Evolutionary conservation across 1,284 basidiomycete species (phyloP).

Genomic region (Porogramme epimiltina): DNA sequence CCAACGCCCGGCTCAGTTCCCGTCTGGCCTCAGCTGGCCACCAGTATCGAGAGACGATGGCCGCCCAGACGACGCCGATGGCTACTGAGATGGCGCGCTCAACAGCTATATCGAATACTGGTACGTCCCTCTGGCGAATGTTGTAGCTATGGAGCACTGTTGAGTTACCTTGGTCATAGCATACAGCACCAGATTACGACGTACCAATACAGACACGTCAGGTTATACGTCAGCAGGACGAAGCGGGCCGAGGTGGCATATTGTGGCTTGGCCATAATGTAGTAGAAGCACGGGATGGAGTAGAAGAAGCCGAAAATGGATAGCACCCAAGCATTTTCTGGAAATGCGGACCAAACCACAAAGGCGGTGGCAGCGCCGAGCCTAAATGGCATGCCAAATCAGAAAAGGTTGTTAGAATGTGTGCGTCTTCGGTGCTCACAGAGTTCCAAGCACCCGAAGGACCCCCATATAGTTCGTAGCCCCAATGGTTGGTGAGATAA

Average conservation of each 20-base stretch:
- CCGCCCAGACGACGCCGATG: conserved; percentile 88
- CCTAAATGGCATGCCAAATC: conserved; percentile 43
- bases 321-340: conserved; percentile 74
- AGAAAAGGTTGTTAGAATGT: not conserved
- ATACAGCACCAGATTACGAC: conserved; percentile 26
- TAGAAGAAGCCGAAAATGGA: conserved; percentile 88
- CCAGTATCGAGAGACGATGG: conserved; percentile 86
- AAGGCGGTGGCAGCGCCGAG: conserved; percentile 82
- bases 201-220: conserved; percentile 87
- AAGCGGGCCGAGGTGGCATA: conserved; percentile 85
- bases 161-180: not conserved
- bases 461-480: conserved; percentile 81
- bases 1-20: conserved; percentile 82
- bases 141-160: conserved; percentile 92
- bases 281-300: conserved; percentile 93
- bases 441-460: conserved; percentile 57
- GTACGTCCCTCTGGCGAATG: conserved; percentile 67
- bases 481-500: conserved; percentile 88
- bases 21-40: conserved; percentile 94
- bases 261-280: conserved; percentile 79
- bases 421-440: not conserved
- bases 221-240: conserved; percentile 88
- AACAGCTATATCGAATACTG: conserved; percentile 74
- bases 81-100: conserved; percentile 84
- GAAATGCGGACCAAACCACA: conserved; percentile 71